Evolutionary conservation across 495 filamentous ascomycete genomes (phyloP), one percentile per base, ranked within the genome.

Genomic region (Rhypophila decipiens): DNA sequence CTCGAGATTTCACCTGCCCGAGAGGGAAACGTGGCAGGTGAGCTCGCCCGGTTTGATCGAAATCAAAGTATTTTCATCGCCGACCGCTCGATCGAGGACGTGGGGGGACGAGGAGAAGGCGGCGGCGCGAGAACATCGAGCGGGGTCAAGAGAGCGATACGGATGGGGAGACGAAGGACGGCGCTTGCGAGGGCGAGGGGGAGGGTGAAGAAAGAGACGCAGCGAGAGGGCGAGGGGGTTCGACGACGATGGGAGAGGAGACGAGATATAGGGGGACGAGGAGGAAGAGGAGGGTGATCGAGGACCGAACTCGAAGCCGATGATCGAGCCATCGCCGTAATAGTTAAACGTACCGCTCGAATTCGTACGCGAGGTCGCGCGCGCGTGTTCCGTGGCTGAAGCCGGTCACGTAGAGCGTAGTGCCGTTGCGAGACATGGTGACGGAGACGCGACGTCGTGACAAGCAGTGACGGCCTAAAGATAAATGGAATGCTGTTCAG

Each of bases 311-410:
- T 67, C 65, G 69, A 66, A 56, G 68, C 50, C 56, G 65, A 58
- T 60, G 62, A 67, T 70, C 67, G 69, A 66, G 60, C 58, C 57
- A 67, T 70, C 62, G 66, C 63, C 61, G 63, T 57, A 52, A 55
- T 64, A 57, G 35, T 44, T 47, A 56, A 55, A 67, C 66, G 64
- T 71, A 98, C 94, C 91, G 66, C 87, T 96, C 90, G 86, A 96
- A 96, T 80, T 99, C 93, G 87, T 96, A 97, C 76, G 93, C 93
- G 70, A 99, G 88, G 74, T 99, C 93, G 80, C 94, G 89, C 66
- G 93, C 93, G 76, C 93, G 90, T 67, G 93, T 99, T 63, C 93
- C 94, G 69, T 95, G 91, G 76, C 91, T 93, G 71, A 99, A 99
- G 76, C 93, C 93, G 61, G 75, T 76, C 57, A 96, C 93, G 77